phyloP scores from a whole-genome alignment of 2,329 filamentous ascomycete species.

The Fusarium sp. region DNA sequence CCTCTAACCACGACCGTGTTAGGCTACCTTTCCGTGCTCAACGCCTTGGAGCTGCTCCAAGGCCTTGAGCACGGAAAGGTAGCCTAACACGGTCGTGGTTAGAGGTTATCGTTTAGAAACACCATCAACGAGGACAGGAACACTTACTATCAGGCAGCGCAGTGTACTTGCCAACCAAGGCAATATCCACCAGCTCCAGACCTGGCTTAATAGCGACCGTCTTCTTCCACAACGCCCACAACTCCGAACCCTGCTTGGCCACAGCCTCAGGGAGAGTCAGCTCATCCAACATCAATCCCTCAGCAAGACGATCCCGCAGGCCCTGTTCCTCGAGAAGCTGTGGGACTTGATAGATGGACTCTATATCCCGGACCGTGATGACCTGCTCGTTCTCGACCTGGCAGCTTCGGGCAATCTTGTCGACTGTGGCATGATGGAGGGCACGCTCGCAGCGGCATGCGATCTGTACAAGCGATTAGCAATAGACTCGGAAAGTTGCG shows the following conservation, averaged over 20 bases:
- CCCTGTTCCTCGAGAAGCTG: slow-evolving; percentile 84
- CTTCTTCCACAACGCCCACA: slow-evolving; percentile 79
- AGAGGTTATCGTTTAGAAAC: slow-evolving; percentile 50
- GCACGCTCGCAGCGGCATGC: slow-evolving; percentile 86
- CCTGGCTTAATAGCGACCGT: slow-evolving; percentile 72
- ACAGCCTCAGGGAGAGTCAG: slow-evolving; percentile 61
- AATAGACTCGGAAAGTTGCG: not conserved
- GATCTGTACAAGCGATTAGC: slow-evolving; percentile 62
- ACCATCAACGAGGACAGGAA: not conserved
- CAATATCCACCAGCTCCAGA: slow-evolving; percentile 75
- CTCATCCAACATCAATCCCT: slow-evolving; percentile 70
- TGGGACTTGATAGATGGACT: slow-evolving; percentile 91
- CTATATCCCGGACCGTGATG: slow-evolving; percentile 85
- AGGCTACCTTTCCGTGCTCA: no score
- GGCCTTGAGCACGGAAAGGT: slow-evolving; percentile 80
- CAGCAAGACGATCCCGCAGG: slow-evolving; percentile 69
- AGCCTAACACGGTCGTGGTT: slow-evolving; percentile 72
- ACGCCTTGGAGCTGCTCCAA: no score
- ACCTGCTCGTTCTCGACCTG: slow-evolving; percentile 89
- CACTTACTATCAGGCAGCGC: not conserved
- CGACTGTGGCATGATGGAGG: slow-evolving; percentile 74
- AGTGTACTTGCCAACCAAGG: slow-evolving; percentile 93
- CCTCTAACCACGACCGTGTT: no score
- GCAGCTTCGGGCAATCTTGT: slow-evolving; percentile 89
- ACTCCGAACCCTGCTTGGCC: slow-evolving; percentile 66